These are phyloP conservation scores for Tothia fuscella DNA, from an alignment of 2,329 filamentous ascomycete genomes.

Conservation along the genomic window DNA sequence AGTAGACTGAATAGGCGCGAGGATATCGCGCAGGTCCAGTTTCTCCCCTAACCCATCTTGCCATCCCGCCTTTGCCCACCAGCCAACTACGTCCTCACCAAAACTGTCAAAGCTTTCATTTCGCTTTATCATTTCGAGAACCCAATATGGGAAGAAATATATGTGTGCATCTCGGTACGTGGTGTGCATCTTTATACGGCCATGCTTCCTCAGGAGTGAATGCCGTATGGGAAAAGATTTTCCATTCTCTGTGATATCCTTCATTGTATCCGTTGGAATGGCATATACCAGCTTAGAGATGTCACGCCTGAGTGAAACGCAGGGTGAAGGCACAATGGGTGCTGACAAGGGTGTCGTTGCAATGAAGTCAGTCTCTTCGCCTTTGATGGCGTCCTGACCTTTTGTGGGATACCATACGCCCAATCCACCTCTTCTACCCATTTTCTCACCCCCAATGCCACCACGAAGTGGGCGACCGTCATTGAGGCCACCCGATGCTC, in stretches of 20 bases:
- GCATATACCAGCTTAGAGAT: conserved; percentile 74
- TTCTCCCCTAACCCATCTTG: conserved; percentile 70
- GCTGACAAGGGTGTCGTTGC: conserved; percentile 58
- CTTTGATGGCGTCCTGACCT: conserved; percentile 63
- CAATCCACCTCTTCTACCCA: conserved; percentile 62
- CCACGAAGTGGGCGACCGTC: conserved; percentile 33
- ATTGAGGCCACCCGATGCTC: conserved; percentile 41
- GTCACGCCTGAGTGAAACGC: conserved; percentile 52
- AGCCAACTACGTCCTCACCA: conserved; percentile 81
- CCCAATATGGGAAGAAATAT: conserved; percentile 88
- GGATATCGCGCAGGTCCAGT: conserved; percentile 56
- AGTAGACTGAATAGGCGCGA: conserved; percentile 36
- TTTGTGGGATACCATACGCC: conserved; percentile 89
- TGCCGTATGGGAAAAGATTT: conserved; percentile 58
- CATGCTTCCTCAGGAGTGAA: conserved; percentile 61
- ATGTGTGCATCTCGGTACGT: conserved; percentile 85
- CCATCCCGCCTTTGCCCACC: conserved; percentile 94
- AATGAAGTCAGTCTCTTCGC: conserved; percentile 87
- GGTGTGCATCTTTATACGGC: conserved; percentile 66
- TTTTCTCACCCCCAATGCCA: conserved; percentile 41
- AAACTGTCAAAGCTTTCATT: conserved; percentile 81
- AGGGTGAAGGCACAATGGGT: conserved; percentile 45
- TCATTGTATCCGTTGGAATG: conserved; percentile 79
- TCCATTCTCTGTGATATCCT: conserved; percentile 65
- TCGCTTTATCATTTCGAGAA: conserved; percentile 66